A percentile compares a stretch with the other conserved stretches of the same genome.
phyloP scores from a whole-genome alignment of 306 rosid species.

The cucumber (Cucumis sativus) region Cucumber_9930_V3 NC_026661.2:18025501-18026000 shows the following conservation, averaged over 20 bases:
- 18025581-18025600: background rate
- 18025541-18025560: too few species aligned
- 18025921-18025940: background rate
- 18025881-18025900: background rate
- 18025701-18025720: background rate
- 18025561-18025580: too few species aligned
- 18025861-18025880: background rate
- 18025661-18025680: background rate
- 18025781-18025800: background rate
- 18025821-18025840: background rate
- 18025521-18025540: too few species aligned
- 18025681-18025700: too few species aligned
- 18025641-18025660: background rate
- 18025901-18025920: background rate
- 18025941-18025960: background rate
- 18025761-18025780: background rate
- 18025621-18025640: background rate
- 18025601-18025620: background rate
- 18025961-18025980: background rate
- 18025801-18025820: background rate
- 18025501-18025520: too few species aligned
- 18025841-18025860: too few species aligned
- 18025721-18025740: background rate
- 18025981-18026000: background rate
- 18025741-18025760: background rate